Base-by-base conservation (phyloP, 257 asterid species). In the Ophiorrhiza pumila region DNA sequence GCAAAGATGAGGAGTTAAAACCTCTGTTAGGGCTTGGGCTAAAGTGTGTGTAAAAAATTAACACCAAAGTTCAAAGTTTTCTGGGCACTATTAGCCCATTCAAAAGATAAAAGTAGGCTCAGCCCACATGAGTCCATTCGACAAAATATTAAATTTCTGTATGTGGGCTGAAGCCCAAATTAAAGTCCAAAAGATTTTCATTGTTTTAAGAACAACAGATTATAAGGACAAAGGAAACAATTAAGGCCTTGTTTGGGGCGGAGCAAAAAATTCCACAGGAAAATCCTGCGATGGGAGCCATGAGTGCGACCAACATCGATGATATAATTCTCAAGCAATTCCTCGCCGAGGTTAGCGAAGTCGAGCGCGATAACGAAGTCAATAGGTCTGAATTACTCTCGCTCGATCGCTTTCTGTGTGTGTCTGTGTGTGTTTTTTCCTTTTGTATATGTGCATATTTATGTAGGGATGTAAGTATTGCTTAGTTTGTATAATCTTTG, bases 351-450 rank as follows among this genome's bases (percentile, higher is more conserved):
- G 97, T 95, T 77, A 81, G 98, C 86, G 99, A 92, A 84, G 98
- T 95, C 74, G 99, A 95, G 86, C 96, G 99, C 68, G 96, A 91
- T 52, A 95, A 92, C 74, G 97, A 95, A 90, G 99, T 95, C 77
- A 69, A 23, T 81, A 92, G 99, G 99, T 95, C 50, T 8, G 20
- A 0, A 53, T 45, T 60, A 17, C 35, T 53, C 68, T 53, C 67
- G 2, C 14, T 75, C 35, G 0, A 34, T 77, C 55, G 49, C 12
- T 11, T 18, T 75, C 67, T 7, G 12, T 49, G 57, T 79, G 50
- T 18, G 41, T 65, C 22, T 31, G 34, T 69, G 56, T 52, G 62
- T 71, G 59, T 74, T 43, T 32, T 74, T 65, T 60, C 47, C 27
- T 27, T 4, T 4, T 53, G 34, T 15, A 23, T n/a, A 25, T 7